A percentile compares a stretch with the other conserved stretches of the same genome.
These are phyloP conservation scores for Pouteria campechiana DNA, from an alignment of 179 eudicot genomes.

Conservation along the genomic window DNA sequence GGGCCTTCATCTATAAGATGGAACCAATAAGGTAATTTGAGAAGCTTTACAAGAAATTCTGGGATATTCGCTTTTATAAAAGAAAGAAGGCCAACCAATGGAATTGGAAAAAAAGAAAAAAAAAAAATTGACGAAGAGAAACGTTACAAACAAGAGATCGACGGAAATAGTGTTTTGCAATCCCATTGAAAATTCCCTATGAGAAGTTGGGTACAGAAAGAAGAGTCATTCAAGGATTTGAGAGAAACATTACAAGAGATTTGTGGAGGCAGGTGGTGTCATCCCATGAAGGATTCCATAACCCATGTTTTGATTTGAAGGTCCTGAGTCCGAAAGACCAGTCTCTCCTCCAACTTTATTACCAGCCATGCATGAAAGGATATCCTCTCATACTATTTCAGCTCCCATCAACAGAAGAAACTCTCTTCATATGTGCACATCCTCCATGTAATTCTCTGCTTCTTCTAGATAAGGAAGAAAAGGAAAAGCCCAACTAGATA, in stretches of 20 bases:
- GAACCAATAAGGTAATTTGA: too few relatives aligned
- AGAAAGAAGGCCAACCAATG: too few relatives aligned
- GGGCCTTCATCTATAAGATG: too few relatives aligned
- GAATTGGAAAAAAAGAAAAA: neutral
- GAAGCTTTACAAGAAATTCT: too few relatives aligned
- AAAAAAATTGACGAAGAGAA: neutral
- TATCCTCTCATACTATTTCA: slow-evolving; percentile 23
- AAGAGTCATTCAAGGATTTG: neutral
- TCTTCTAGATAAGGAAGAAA: too few relatives aligned
- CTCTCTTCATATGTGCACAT: too few relatives aligned
- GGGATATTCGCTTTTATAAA: too few relatives aligned
- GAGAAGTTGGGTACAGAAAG: neutral
- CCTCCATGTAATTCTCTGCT: too few relatives aligned
- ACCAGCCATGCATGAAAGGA: slow-evolving; percentile 54
- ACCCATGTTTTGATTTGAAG: slow-evolving; percentile 54
- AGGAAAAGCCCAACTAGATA: too few relatives aligned
- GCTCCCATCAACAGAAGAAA: too few relatives aligned
- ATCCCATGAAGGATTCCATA: slow-evolving; percentile 49
- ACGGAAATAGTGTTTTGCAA: too few relatives aligned
- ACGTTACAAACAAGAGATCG: neutral
- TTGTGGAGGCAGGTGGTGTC: slow-evolving; percentile 21
- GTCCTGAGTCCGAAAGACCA: slow-evolving; percentile 44
- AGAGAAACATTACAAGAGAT: slow-evolving; percentile 41
- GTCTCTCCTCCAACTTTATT: slow-evolving; percentile 62
- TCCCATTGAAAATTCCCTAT: neutral